Base-by-base conservation (phyloP, 768 basidiomycete genomes). In the Phlebiopsis gigantea region DNA sequence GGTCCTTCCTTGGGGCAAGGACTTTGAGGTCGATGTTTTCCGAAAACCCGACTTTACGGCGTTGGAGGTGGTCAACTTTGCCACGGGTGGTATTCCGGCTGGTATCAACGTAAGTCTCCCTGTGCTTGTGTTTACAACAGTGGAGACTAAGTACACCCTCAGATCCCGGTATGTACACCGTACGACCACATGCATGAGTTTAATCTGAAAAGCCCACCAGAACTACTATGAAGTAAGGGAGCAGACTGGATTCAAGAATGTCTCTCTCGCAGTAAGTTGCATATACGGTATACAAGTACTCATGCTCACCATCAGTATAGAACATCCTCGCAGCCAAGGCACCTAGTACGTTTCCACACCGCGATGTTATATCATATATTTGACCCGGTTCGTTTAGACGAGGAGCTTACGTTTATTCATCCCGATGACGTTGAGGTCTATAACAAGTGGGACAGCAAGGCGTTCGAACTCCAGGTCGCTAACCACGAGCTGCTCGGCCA, bases 401-500 rank as follows among this genome's bases (percentile, higher is more conserved):
- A 94, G 67, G 81, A 85, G 65, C 66, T 89, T 24, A 90, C 91
- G 0, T 94, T 95, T 68, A 80, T 93, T 52, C 87, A 88, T 50
- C 87, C 88, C 9, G 84, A 86, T 57, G 93, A 94, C 65, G 76
- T 82, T 22, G 79, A 77, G 7, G 72, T 90, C 14, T 93, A 88
- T 72, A 84, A 87, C 63, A 74, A 77, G 31, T 93, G 89, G 90
- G 87, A 92, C 58, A 80, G 76, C 31, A 77, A 80, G 17, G 82
- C 90, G 0, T 93, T 93, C 63, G 91, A 93, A 62, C 74, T 95
- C 0, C 93, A 93, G 63, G 92, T 95, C 19, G 93, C 93, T 10
- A 93, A 90, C 66, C 93, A 94, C 68, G 93, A 94, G 63, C 74
- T 94, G 0, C 80, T 93, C 14, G 92, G 92, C 0, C 90, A 94